phyloP scores from a whole-genome alignment of 1,139 yeast species.

The Candida mesenterica region DNA sequence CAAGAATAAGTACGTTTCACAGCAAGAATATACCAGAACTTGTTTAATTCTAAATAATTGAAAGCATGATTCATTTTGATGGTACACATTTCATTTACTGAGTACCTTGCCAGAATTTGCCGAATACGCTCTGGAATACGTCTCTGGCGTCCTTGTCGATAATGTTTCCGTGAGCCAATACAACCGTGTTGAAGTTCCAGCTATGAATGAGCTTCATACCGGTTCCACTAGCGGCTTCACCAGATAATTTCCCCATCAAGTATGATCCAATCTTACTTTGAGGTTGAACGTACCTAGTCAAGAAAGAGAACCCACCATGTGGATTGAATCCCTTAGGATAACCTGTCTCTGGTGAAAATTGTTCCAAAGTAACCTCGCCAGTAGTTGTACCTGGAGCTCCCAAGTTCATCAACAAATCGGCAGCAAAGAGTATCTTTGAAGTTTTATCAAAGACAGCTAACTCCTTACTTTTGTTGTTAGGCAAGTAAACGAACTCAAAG shows the following conservation, averaged over 20 bases:
- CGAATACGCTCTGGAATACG: slow-evolving; percentile 18
- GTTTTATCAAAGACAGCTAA: slow-evolving; percentile 21
- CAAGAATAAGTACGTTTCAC: too few relatives aligned
- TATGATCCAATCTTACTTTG: too few relatives aligned
- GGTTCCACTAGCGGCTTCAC: slow-evolving; percentile 10
- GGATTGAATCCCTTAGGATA: slow-evolving; percentile 19
- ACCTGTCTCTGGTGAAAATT: slow-evolving; percentile 21
- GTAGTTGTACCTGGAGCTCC: slow-evolving; percentile 14
- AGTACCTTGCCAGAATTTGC: too few relatives aligned
- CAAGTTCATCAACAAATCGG: slow-evolving; percentile 25
- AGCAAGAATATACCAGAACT: too few relatives aligned
- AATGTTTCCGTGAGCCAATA: slow-evolving; percentile 26
- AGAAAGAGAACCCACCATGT: slow-evolving; percentile 20
- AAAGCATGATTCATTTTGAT: too few relatives aligned
- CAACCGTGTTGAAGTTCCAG: slow-evolving; percentile 23
- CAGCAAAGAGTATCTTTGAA: slow-evolving; percentile 21
- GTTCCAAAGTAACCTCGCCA: slow-evolving; percentile 21
- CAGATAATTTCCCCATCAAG: too few relatives aligned
- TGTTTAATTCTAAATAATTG: too few relatives aligned
- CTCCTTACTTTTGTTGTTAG: slow-evolving; percentile 21
- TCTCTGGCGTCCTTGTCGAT: slow-evolving; percentile 19
- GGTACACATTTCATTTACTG: too few relatives aligned
- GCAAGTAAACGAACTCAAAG: slow-evolving; percentile 25
- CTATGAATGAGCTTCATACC: slow-evolving; percentile 19
- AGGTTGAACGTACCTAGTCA: slow-evolving; percentile 23